Percentiles rank a stretch among this genome's conserved stretches.
Evolutionary conservation across 1,284 basidiomycete species (phyloP).

Genomic region (Lignosus rhinocerotis): DNA sequence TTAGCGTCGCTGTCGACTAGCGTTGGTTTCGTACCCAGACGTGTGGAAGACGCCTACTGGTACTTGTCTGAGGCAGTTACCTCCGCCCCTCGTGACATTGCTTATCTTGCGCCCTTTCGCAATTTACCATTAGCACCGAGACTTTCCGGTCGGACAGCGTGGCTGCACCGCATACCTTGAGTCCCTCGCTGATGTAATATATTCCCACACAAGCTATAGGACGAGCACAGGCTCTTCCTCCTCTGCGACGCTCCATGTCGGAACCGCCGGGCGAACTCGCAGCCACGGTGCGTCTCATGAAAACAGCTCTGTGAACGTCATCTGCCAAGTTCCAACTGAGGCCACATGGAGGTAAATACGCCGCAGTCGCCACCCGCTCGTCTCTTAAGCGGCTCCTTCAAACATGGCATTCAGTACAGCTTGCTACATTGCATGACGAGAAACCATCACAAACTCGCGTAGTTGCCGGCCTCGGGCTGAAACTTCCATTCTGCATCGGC

Average conservation of each 20-base stretch:
- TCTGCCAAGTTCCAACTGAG: neutral
- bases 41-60: too few relatives aligned
- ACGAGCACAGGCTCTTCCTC: neutral
- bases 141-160: conserved; percentile 14
- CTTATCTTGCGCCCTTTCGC: too few relatives aligned
- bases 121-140: neutral
- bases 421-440: neutral
- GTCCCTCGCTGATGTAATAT: conserved; percentile 9
- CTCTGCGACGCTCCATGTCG: too few relatives aligned
- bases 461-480: too few relatives aligned
- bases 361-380: conserved; percentile 6
- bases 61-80: too few relatives aligned
- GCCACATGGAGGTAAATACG: conserved; percentile 10
- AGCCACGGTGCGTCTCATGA: neutral
- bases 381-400: neutral
- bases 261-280: neutral
- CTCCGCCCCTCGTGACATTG: too few relatives aligned
- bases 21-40: neutral
- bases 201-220: conserved; percentile 1
- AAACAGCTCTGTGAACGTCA: neutral
- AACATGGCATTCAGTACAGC: neutral
- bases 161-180: conserved; percentile 7
- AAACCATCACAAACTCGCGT: too few relatives aligned
- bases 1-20: conserved; percentile 1
- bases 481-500: too few relatives aligned